Evolutionary conservation across 2,329 filamentous ascomycete species (phyloP).

Genomic region (Ophiostoma fasciatum): DNA sequence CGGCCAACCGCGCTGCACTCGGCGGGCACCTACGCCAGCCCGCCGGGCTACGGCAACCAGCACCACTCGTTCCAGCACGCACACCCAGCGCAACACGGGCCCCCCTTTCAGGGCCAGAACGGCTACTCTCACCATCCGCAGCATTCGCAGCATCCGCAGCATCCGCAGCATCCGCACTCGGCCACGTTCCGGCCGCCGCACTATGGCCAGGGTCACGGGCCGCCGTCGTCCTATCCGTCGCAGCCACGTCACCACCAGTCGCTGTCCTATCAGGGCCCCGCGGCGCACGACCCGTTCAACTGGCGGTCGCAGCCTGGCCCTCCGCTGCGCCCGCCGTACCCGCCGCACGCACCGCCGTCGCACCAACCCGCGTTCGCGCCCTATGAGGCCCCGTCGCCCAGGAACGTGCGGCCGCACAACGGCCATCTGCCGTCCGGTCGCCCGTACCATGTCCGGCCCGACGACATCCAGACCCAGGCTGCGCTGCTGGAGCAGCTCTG

Average conservation of each 20-base stretch:
- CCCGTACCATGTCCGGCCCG: constrained; percentile 18
- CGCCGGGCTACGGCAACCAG: constrained; percentile 17
- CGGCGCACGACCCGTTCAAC: constrained; percentile 13
- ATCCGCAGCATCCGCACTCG: constrained; percentile 19
- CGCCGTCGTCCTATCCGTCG: constrained; percentile 8
- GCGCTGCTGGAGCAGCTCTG: constrained; percentile 34
- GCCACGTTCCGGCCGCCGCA: constrained; percentile 18
- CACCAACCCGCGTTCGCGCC: constrained; percentile 4
- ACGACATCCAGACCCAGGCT: constrained; percentile 34
- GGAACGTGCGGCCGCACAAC: constrained; percentile 4
- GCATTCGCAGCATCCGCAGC: no score
- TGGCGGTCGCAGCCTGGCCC: constrained; percentile 17
- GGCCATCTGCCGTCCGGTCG: constrained; percentile 12
- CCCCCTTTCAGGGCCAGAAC: not conserved
- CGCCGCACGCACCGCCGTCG: not conserved
- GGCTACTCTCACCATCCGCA: constrained; percentile 11
- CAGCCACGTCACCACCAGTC: constrained; percentile 19
- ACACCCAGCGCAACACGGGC: constrained; percentile 16
- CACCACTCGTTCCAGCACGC: constrained; percentile 17
- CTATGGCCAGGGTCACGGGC: constrained; percentile 11
- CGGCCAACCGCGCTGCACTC: constrained; percentile 20
- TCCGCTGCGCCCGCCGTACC: no score
- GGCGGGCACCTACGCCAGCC: constrained; percentile 17
- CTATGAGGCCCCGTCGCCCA: constrained; percentile 11
- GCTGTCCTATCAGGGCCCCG: constrained; percentile 19